A percentile compares a stretch with the other conserved stretches of the same genome.
Evolutionary conservation across 768 basidiomycete species (phyloP).

Genomic region (Suillus clintonianus): DNA sequence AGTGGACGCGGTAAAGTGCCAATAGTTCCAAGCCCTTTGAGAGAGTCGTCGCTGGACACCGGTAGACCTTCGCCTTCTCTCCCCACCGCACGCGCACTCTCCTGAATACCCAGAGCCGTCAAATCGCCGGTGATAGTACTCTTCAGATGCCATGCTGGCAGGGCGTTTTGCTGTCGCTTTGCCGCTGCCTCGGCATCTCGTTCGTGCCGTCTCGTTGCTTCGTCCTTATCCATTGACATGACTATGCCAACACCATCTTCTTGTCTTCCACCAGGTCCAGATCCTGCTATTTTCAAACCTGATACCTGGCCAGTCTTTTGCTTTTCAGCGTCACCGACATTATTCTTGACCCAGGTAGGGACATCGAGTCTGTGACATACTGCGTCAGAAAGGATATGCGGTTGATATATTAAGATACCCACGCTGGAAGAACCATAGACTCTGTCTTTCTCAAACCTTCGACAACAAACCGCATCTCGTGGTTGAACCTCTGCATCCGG

Average conservation of each 20-base stretch:
- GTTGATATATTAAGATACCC: constrained; percentile 30
- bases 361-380: constrained; percentile 69
- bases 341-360: constrained; percentile 75
- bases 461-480: constrained; percentile 84
- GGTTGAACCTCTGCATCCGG: constrained; percentile 93
- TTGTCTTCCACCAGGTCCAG: constrained; percentile 54
- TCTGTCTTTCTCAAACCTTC: constrained; percentile 91
- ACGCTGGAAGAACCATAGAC: constrained; percentile 83
- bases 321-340: constrained; percentile 65
- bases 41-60: constrained; percentile 68
- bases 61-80: constrained; percentile 29
- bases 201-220: constrained; percentile 69
- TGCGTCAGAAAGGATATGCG: background rate
- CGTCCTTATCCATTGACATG: constrained; percentile 87
- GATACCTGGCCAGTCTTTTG: constrained; percentile 53
- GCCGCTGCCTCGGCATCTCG: constrained; percentile 80
- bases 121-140: constrained; percentile 93
- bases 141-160: constrained; percentile 94
- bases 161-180: constrained; percentile 85
- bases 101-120: constrained; percentile 82
- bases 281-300: constrained; percentile 74
- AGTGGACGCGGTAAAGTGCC: constrained; percentile 35
- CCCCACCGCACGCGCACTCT: constrained; percentile 56
- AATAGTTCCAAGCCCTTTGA: constrained; percentile 66
- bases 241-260: constrained; percentile 86